Base-by-base conservation (phyloP, 768 basidiomycete species). In the Rhodotorula paludigena region DNA sequence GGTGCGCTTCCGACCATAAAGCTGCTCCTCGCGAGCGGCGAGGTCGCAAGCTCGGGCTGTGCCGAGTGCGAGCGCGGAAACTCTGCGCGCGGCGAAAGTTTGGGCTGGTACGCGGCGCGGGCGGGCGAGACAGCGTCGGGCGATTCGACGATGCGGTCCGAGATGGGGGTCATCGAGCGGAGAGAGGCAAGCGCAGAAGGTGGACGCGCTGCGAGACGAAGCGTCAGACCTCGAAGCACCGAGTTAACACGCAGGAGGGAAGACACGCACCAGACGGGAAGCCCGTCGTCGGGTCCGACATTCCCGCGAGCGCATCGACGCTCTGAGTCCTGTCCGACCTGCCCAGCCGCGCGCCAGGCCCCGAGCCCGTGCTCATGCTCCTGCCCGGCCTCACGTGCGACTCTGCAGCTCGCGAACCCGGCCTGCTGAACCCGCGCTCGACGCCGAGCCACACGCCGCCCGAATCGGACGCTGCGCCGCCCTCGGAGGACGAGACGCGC, bases 121-220 rank as follows among this genome's bases (percentile, higher is more conserved):
- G 57, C 38, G 32, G 60, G 6, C n/a, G 56, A 36, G 33, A 23
- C n/a, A 2, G 41, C 14, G 48, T 33, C 15, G n/a, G 28, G 21
- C 16, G 15, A 11, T 30, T 18, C 18, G n/a, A 10, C 25, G 32
- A 21, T 15, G 11, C 12, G 41, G 38, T 33, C 1, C 3, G 64
- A 49, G 30, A 64, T 47, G 33, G 69, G 69, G 33, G 64, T 71
- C 64, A 71, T 71, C 20, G 38, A 44, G 10, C 69, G 60, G 28
- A 71, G 44, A 0, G 56, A 54, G 14, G 69, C 60, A 21, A 71
- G 58, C 2, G 69, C 61, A 0, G 69, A 71, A 3, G 57, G 57
- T 1, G 64, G 61, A 52, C 65, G 64, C 15, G 33, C 69, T 71
- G 69, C 21, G 18, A n/a, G n/a, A n/a, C n/a, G n/a, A n/a, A n/a